Conservation (phyloP, 208 protist species). For the Kentomonas sorsogonicus region DNA sequence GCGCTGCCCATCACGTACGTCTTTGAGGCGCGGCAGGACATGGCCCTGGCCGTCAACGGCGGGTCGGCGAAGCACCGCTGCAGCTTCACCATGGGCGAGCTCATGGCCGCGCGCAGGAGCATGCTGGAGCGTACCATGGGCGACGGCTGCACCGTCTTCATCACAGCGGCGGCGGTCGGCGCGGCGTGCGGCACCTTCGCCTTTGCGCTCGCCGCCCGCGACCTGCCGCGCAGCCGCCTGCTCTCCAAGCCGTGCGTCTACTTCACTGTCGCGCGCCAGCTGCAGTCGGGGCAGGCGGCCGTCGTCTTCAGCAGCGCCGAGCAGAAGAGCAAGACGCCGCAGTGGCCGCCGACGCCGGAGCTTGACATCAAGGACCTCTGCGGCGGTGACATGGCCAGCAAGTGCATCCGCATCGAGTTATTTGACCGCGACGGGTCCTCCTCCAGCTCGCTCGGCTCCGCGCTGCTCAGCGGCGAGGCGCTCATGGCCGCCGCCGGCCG, state of each 20-base stretch:
- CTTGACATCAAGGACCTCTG: slow-evolving; percentile 26
- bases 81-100: no score
- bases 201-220: slow-evolving; percentile 13
- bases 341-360: slow-evolving; percentile 23
- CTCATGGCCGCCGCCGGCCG: slow-evolving; percentile 17
- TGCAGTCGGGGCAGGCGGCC: slow-evolving; percentile 13
- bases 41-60: slow-evolving; percentile 18
- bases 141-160: no score
- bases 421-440: slow-evolving; percentile 20
- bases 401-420: no score
- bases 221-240: slow-evolving; percentile 38
- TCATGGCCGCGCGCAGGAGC: no score
- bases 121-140: no score
- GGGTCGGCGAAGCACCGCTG: no score
- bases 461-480: slow-evolving; percentile 17
- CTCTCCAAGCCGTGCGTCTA: slow-evolving; percentile 31
- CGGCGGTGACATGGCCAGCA: slow-evolving; percentile 26
- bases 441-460: slow-evolving; percentile 20
- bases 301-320: slow-evolving; percentile 23
- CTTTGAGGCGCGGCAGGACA: slow-evolving; percentile 29
- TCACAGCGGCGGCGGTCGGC: slow-evolving; percentile 14
- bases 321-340: slow-evolving; percentile 26
- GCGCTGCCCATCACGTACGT: slow-evolving; percentile 22
- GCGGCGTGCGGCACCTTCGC: slow-evolving; percentile 12
- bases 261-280: slow-evolving; percentile 18